Base-by-base conservation (phyloP, 495 filamentous ascomycete genomes). In the Aspergillus campestris region DNA sequence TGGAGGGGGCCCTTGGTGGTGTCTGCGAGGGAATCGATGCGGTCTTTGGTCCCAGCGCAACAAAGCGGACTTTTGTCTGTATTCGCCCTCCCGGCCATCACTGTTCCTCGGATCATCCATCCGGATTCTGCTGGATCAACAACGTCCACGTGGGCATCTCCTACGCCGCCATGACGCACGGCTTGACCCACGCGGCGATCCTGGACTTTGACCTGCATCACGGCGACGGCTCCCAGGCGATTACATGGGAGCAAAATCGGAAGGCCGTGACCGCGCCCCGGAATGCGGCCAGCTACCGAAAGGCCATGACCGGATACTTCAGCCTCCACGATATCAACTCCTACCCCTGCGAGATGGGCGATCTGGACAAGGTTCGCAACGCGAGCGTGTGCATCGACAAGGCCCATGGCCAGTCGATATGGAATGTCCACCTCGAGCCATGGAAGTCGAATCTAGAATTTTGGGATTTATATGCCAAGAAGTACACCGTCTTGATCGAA, bases 41-140 rank as follows among this genome's bases (percentile, higher is more conserved):
- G 0, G 85, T 97, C 3, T 88, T 97, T 55, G 74, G 79, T 9
- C 73, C 80, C 5, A 48, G 52, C 11, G 51, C 62, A 0, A 65
- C 66, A 8, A 78, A 76, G 42, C 81, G 84, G 32, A 86, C 88
- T 3, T 98, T 91, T 65, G 87, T 94, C 51, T 83, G 71, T 24
- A 80, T 91, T 47, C 79, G 89, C 11, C 89, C 89, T 24, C 89
- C 89, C 1, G 92, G 92, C 7, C 92, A 98, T 55, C 92, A 98
- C 59, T 98, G 92, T 64, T 92, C 90, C 5, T 80, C 88, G 3
- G 75, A 79, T 33, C 79, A 82, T 46, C 92, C 92, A 0, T 95
- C 89, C 1, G 92, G 92, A 1, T 98, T 98, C 62, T 98, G 92
- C 66, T 98, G 92, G 92, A 63, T 98, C 44, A 98, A 98, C 62